Base-by-base conservation (phyloP, 306 rosid species). In the Acmispon strigosus region DNA sequence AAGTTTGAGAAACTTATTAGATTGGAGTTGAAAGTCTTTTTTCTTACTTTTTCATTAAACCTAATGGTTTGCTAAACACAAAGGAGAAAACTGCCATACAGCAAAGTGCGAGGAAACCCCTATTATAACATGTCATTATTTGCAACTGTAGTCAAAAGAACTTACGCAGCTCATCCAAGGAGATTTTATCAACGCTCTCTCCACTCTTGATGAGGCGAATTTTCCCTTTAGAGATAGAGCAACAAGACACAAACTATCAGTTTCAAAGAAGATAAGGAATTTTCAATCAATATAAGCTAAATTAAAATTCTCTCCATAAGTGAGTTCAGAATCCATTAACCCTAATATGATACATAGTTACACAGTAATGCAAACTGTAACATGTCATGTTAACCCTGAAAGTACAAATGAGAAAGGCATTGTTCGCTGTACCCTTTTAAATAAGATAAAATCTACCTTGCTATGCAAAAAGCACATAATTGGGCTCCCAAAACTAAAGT, bases 121-220 rank as follows among this genome's bases (percentile, higher is more conserved):
- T n/a, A n/a, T n/a, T n/a, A n/a, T n/a, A n/a, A n/a, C n/a, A n/a
- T n/a, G n/a, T n/a, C n/a, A n/a, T n/a, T n/a, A n/a, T n/a, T n/a
- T n/a, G n/a, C n/a, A n/a, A n/a, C n/a, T n/a, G n/a, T n/a, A n/a
- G n/a, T n/a, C n/a, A n/a, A n/a, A n/a, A n/a, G n/a, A 45, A 80
- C 92, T 86, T 81, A 85, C 96, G 82, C 76, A 94, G 79, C 58
- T 91, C 96, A 17, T 89, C 90, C 69, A 94, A 76, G 69, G 89
- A 82, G 32, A 47, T 75, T 71, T 82, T 79, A 84, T 88, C 83
- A 57, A 72, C 18, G 18, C 81, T 91, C 78, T 89, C 90, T 62
- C 90, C 96, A 5, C 81, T 63, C 72, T 76, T 95, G 72, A 91
- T 82, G 62, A 89, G 90, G 62, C 81, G 92, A 66, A 95, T 32